Conservation (phyloP, 805 yeast species). For the Diddensiella transvaalensis region DNA sequence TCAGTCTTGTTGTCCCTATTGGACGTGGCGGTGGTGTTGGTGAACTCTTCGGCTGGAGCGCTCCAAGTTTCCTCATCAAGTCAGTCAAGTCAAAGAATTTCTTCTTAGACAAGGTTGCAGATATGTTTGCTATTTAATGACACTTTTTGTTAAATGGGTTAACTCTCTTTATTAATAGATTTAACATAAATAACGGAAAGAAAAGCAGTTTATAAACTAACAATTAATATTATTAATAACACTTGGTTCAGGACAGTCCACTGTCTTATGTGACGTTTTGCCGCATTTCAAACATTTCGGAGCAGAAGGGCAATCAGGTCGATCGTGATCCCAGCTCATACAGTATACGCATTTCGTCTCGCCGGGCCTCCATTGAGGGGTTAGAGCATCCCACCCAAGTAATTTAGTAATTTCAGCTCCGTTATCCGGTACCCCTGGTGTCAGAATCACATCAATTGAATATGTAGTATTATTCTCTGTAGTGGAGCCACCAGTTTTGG, state of each 20-base stretch:
- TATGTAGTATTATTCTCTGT: too few relatives aligned
- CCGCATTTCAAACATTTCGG: neutral
- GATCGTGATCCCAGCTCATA: neutral
- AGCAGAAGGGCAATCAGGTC: neutral
- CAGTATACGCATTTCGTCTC: neutral
- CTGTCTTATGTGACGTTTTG: neutral
- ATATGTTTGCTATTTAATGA: neutral
- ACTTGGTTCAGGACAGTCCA: neutral
- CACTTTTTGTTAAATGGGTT: neutral
- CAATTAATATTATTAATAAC: too few relatives aligned
- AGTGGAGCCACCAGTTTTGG: too few relatives aligned
- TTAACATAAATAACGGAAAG: neutral
- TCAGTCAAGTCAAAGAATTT: slow-evolving; percentile 9
- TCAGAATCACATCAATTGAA: too few relatives aligned
- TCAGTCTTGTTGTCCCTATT: slow-evolving; percentile 18
- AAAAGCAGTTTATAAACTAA: too few relatives aligned
- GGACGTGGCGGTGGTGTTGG: slow-evolving; percentile 23
- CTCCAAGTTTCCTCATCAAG: slow-evolving; percentile 22
- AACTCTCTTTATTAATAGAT: too few relatives aligned
- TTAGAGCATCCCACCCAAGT: neutral
- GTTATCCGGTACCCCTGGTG: neutral
- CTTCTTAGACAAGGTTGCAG: neutral
- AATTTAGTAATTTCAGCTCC: neutral
- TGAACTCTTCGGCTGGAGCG: slow-evolving; percentile 16
- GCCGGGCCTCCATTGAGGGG: neutral